These are phyloP conservation scores for Fusarium sp. DNA, from an alignment of 2,329 filamentous ascomycete species.

Conservation along the genomic window DNA sequence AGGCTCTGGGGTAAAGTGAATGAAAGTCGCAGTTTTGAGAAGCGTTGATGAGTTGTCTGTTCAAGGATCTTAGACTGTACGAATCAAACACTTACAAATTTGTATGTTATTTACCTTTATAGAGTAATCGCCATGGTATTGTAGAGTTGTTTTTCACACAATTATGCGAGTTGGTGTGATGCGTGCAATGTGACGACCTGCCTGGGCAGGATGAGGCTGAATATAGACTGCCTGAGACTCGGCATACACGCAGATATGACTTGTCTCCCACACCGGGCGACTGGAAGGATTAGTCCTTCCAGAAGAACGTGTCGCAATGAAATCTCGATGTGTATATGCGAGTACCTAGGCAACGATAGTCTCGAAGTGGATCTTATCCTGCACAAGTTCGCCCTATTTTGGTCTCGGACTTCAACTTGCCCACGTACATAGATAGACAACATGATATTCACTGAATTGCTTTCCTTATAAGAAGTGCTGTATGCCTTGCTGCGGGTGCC, in stretches of 20 bases:
- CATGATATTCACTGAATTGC: neutral
- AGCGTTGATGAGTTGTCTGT: conserved; percentile 9
- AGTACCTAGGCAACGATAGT: neutral
- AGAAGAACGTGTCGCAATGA: neutral
- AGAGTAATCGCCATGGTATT: no score
- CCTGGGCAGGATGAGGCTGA: conserved; percentile 26
- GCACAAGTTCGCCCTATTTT: conserved; percentile 36
- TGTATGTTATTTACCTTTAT: neutral
- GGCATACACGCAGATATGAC: conserved; percentile 8
- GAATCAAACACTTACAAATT: neutral
- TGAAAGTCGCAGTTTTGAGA: neutral
- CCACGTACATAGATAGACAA: neutral
- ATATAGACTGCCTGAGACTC: conserved; percentile 18
- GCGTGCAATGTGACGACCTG: neutral
- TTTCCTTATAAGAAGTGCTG: neutral
- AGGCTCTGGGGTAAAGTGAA: conserved; percentile 7
- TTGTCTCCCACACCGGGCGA: conserved; percentile 13
- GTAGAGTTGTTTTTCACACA: neutral
- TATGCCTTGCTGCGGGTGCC: conserved; percentile 30
- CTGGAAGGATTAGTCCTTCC: conserved; percentile 24
- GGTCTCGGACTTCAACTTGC: neutral
- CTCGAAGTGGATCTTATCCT: conserved; percentile 3
- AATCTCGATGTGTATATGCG: neutral
- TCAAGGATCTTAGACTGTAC: neutral
- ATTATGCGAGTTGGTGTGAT: neutral